Evolutionary conservation across 306 rosid genomes (phyloP).

Genomic region (Trifolium subterraneum): DNA sequence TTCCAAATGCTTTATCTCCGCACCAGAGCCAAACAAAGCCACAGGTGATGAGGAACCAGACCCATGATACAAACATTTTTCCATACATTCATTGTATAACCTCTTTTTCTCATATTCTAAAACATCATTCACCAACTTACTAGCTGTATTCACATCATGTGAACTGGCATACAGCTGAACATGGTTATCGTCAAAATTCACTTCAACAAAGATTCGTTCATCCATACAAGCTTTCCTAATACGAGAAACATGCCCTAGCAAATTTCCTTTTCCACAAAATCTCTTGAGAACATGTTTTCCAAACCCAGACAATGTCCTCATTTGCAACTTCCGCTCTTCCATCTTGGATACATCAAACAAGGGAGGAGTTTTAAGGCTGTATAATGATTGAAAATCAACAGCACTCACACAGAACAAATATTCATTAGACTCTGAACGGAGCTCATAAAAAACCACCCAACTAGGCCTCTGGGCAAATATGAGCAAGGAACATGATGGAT

Average conservation of each 20-base stretch:
- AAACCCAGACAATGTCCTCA: not conserved
- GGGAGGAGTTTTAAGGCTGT: not conserved
- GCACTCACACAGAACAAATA: slow-evolving; percentile 81
- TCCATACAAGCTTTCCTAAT: not conserved
- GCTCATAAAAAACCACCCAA: slow-evolving; percentile 89
- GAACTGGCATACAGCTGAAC: not conserved
- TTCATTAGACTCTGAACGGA: slow-evolving; percentile 67
- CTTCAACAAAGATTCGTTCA: not conserved
- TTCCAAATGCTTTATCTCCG: not conserved
- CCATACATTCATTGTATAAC: not conserved
- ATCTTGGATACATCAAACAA: not conserved
- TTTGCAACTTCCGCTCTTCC: not conserved
- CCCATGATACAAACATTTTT: not conserved
- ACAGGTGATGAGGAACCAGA: not conserved
- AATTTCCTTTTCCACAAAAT: not conserved
- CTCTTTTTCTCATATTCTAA: not conserved
- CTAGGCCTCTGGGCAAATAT: slow-evolving; percentile 76
- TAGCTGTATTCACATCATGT: not conserved
- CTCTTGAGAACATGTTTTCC: not conserved
- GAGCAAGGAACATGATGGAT: slow-evolving; percentile 88
- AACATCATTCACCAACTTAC: not conserved
- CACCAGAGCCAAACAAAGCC: not conserved
- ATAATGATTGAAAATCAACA: slow-evolving; percentile 59
- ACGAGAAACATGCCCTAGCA: not conserved
- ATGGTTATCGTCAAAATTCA: not conserved